phyloP scores from a whole-genome alignment of 257 asterid species.

The Capsicum baccatum region DNA sequence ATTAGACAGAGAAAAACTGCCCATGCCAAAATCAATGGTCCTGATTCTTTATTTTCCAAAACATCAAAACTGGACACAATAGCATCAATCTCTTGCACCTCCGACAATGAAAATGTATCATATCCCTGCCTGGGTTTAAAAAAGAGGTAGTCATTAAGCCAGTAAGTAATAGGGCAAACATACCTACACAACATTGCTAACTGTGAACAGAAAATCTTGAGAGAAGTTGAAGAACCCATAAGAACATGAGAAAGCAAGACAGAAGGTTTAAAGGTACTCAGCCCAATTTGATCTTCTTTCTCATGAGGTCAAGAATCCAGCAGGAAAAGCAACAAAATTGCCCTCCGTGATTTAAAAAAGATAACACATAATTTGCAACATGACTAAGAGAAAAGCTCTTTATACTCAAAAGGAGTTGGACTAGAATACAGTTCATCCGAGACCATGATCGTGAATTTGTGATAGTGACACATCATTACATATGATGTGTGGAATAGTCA shows the following conservation, averaged over 20 bases:
- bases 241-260: constrained; percentile 1
- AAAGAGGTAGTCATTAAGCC: constrained; percentile 2
- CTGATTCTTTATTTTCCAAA: constrained; percentile 74
- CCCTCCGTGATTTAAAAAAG: background rate
- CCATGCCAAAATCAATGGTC: constrained; percentile 93
- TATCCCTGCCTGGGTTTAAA: constrained; percentile 72
- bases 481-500: background rate
- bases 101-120: constrained; percentile 69
- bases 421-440: background rate
- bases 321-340: background rate
- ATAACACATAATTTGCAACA: background rate
- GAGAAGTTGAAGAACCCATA: constrained; percentile 16
- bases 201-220: constrained; percentile 20
- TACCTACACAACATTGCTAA: background rate
- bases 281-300: constrained; percentile 8
- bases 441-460: constrained; percentile 5
- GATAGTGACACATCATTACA: background rate
- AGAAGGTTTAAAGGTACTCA: background rate
- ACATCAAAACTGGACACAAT: constrained; percentile 59
- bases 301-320: constrained; percentile 6
- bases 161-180: background rate
- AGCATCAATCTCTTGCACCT: constrained; percentile 76
- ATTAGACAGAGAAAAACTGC: constrained; percentile 90
- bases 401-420: background rate
- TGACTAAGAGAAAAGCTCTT: constrained; percentile 12